Percentiles rank a stretch among this genome's conserved stretches.
Evolutionary conservation across 352 stramenopile genomes (phyloP).

Genomic region (Phytopythium delawarense): DNA sequence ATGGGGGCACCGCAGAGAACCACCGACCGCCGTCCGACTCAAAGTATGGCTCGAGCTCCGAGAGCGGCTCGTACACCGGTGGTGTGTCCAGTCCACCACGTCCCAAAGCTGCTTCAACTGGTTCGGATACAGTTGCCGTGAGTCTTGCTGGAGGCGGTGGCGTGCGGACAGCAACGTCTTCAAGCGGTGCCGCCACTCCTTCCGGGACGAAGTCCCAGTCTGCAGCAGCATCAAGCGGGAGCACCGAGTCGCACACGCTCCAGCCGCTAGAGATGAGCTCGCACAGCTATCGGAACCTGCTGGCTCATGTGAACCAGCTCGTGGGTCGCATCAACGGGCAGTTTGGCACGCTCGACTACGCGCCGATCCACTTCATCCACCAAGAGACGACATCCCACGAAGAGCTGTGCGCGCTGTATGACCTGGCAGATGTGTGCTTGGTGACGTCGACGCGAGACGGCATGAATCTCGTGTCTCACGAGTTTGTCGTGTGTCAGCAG

Average conservation of each 20-base stretch:
- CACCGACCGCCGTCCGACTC: neutral
- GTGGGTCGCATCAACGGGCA: constrained; percentile 88
- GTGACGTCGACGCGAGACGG: constrained; percentile 87
- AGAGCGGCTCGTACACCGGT: neutral
- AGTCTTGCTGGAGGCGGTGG: constrained; percentile 1
- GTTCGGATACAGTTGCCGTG: constrained; percentile 3
- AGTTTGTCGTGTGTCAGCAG: constrained; percentile 88
- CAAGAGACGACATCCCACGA: constrained; percentile 72
- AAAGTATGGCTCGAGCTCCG: constrained; percentile 9
- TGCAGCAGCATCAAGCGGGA: no score
- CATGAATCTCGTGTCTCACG: constrained; percentile 89
- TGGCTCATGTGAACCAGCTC: constrained; percentile 84
- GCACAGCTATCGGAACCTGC: constrained; percentile 59
- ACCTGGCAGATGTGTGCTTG: constrained; percentile 85
- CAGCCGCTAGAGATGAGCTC: constrained; percentile 81
- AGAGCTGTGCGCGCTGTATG: constrained; percentile 87
- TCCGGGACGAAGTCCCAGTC: neutral
- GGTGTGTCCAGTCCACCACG: constrained; percentile 1
- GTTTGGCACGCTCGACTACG: constrained; percentile 85
- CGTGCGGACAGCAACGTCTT: neutral
- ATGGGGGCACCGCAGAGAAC: constrained; percentile 2
- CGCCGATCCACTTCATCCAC: constrained; percentile 91
- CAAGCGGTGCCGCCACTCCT: neutral
- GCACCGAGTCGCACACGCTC: constrained; percentile 1
- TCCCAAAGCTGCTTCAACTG: constrained; percentile 1